Base-by-base conservation (phyloP, 352 stramenopile species). In the Peronospora farinosa region DNA sequence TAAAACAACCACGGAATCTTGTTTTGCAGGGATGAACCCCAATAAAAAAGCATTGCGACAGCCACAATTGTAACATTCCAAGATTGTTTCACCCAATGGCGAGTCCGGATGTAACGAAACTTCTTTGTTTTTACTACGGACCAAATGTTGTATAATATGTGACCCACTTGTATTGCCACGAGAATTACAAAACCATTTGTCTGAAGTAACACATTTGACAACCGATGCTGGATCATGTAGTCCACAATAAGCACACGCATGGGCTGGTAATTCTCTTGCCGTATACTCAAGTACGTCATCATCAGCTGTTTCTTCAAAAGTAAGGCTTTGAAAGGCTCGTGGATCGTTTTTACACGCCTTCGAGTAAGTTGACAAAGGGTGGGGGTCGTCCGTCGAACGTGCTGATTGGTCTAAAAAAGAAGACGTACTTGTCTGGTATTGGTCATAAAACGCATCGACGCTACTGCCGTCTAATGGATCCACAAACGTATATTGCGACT, bases 31-130 rank as follows among this genome's bases (percentile, higher is more conserved):
- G 44, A 99, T 97, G 63, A 99, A 99, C 19, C 97, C 97, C 38
- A 99, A 69, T 36, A 98, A 68, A 60, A 99, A 99, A 7, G 96
- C 92, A 70, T 99, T 99, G 51, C 94, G 92, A 49, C 85, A 95
- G 41, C 91, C 93, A 61, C 96, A 99, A 78, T 99, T 99, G 84
- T 99, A 99, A 76, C 97, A 99, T 77, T 99, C 96, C 30, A 99
- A 68, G 30, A 98, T 78, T 0, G 96, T 98, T 59, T 99, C 96
- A 13, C 95, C 96, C 28, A 99, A 69, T 11, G 96, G 96, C 32
- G 86, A 97, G 60, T 98, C 89, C 0, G 95, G 95, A 63, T 99
- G 96, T 44, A 95, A 63, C 37, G 74, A 75, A 16, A 95, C 84
- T 59, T 91, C 81, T 47, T 92, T 90, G 67, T 95, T 90, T 70